phyloP scores from a whole-genome alignment of 2,329 filamentous ascomycete genomes.

The Coniochaeta sp. region DNA sequence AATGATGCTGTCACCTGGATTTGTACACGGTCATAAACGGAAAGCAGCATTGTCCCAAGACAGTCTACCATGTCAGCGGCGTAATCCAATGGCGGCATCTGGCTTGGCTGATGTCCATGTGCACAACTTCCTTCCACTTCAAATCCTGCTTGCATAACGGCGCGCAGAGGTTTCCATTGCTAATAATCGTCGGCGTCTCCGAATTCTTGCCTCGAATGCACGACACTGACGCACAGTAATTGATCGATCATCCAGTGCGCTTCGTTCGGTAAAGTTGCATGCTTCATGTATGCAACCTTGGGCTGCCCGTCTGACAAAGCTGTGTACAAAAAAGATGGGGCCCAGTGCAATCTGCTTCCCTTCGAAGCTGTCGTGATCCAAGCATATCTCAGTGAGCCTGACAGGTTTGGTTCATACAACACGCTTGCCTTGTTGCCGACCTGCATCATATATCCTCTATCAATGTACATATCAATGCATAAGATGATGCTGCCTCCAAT shows the following conservation, averaged over 20 bases:
- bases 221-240: background rate
- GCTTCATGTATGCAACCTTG: background rate
- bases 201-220: background rate
- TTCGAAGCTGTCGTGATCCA: background rate
- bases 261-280: background rate
- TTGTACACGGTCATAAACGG: background rate
- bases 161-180: background rate
- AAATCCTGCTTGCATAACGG: background rate
- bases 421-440: too few relatives aligned
- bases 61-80: conserved; percentile 1
- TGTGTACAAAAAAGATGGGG: background rate
- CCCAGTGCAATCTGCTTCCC: background rate
- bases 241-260: background rate
- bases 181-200: background rate
- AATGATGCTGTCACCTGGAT: background rate
- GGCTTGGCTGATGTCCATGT: background rate
- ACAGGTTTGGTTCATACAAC: background rate
- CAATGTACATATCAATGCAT: too few relatives aligned
- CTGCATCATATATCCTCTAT: background rate
- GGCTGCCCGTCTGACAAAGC: background rate
- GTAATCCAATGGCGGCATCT: background rate
- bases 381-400: background rate
- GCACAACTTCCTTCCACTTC: background rate
- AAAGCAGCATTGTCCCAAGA: background rate
- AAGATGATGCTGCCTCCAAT: background rate